phyloP scores from a whole-genome alignment of 2,329 filamentous ascomycete species.

The Nemania serpens region DNA sequence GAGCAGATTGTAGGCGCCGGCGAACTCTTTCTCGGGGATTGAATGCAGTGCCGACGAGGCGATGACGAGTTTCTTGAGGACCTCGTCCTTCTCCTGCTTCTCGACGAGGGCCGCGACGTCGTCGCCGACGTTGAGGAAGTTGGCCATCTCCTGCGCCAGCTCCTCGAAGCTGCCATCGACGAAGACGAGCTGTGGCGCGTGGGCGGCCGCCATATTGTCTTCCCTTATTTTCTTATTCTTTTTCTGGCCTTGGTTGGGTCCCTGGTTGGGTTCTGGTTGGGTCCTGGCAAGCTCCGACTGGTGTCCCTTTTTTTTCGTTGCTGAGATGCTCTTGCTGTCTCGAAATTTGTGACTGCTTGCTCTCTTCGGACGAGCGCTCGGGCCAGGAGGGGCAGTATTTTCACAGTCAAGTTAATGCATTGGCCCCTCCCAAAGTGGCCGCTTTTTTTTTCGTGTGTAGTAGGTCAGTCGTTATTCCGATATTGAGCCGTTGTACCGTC shows the following conservation, averaged over 20 bases:
- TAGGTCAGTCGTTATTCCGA: constrained; percentile 17
- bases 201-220: constrained; percentile 40
- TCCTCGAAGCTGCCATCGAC: constrained; percentile 95
- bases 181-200: constrained; percentile 66
- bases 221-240: neutral
- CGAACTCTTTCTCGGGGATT: constrained; percentile 95
- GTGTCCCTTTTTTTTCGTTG: constrained; percentile 12
- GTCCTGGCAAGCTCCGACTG: constrained; percentile 4
- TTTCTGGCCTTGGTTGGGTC: too few relatives aligned
- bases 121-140: constrained; percentile 85
- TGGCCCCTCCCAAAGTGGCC: constrained; percentile 19
- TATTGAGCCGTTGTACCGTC: constrained; percentile 23
- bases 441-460: constrained; percentile 28
- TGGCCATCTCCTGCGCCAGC: constrained; percentile 90
- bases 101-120: constrained; percentile 76
- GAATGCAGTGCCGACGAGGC: constrained; percentile 78
- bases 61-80: constrained; percentile 85
- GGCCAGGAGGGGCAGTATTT: constrained; percentile 31
- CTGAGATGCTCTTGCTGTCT: constrained; percentile 20
- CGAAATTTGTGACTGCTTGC: constrained; percentile 29
- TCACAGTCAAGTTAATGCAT: constrained; percentile 12
- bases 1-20: constrained; percentile 94
- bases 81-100: constrained; percentile 79
- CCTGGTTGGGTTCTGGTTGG: neutral
- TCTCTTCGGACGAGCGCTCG: constrained; percentile 18